Conservation (phyloP, 2,329 filamentous ascomycete genomes). For the Kalmusia sp. region DNA sequence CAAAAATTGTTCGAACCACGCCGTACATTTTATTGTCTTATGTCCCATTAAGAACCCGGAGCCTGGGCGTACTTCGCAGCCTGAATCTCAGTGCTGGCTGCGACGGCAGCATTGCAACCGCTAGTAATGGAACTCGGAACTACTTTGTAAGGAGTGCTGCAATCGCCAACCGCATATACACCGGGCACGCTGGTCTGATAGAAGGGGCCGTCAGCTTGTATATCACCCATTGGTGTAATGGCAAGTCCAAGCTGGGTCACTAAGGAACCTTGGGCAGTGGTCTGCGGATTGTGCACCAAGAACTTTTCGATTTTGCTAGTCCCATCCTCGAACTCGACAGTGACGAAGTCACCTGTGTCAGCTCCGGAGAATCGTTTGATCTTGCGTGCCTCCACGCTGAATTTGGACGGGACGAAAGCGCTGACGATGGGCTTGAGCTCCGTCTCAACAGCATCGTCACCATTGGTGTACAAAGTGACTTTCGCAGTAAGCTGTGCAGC, state of each 20-base stretch:
- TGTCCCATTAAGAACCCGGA: no score
- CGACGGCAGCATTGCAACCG: no score
- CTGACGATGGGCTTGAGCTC: slow-evolving; percentile 1
- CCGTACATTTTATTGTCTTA: no score
- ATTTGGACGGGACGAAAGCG: slow-evolving; percentile 22
- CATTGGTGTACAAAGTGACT: slow-evolving; percentile 62
- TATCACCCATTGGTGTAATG: slow-evolving; percentile 51
- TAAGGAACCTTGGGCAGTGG: slow-evolving; percentile 48
- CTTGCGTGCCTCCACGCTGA: slow-evolving; percentile 46
- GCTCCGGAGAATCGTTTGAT: slow-evolving; percentile 39
- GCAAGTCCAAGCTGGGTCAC: slow-evolving; percentile 55
- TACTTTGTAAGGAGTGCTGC: no score
- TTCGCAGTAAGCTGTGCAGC: slow-evolving; percentile 52
- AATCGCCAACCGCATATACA: slow-evolving; percentile 60
- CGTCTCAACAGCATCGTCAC: slow-evolving; percentile 44
- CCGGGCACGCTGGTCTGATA: slow-evolving; percentile 56
- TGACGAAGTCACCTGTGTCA: slow-evolving; percentile 41
- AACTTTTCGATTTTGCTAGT: slow-evolving; percentile 14
- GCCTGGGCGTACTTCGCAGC: no score
- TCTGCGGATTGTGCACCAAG: slow-evolving; percentile 19
- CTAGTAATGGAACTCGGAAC: no score
- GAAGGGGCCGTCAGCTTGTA: slow-evolving; percentile 53
- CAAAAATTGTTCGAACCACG: no score
- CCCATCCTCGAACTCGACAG: slow-evolving; percentile 52
- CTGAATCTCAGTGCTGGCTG: no score